A percentile compares a stretch with the other conserved stretches of the same genome.
These are phyloP conservation scores for Suillus luteus DNA, from an alignment of 768 basidiomycete species.

Conservation along the genomic window DNA sequence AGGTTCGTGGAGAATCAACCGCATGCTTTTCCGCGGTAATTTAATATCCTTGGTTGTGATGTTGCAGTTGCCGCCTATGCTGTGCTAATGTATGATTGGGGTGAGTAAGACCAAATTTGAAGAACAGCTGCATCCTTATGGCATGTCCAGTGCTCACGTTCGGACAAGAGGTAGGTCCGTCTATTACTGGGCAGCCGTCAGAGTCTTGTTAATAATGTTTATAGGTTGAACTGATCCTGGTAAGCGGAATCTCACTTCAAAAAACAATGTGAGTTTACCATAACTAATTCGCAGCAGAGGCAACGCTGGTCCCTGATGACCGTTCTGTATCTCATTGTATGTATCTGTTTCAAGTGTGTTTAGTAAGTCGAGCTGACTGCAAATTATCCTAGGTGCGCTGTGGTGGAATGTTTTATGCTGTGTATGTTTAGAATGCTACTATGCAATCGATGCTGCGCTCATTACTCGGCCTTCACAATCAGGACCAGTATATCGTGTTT, in stretches of 20 bases:
- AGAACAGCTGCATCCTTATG: not conserved
- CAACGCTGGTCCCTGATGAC: not conserved
- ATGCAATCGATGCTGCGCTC: not conserved
- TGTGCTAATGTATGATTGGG: not conserved
- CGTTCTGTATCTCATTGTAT: not conserved
- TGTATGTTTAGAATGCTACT: not conserved
- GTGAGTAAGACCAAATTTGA: not conserved
- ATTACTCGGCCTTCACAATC: not conserved
- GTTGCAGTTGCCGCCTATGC: not conserved
- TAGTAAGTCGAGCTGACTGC: not conserved
- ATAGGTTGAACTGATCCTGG: not conserved
- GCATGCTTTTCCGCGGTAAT: not conserved
- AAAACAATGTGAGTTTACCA: not conserved
- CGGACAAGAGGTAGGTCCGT: not conserved
- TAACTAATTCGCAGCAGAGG: not conserved
- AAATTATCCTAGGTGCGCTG: not conserved
- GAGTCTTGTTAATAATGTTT: not conserved
- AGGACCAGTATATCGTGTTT: not conserved
- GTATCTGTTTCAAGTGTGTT: not conserved
- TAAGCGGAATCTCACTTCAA: not conserved
- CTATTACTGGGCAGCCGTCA: not conserved
- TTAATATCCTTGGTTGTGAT: not conserved
- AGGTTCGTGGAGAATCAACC: not conserved
- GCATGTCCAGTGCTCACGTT: not conserved
- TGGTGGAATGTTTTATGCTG: not conserved